Conservation (phyloP, 371 early-diverging fungal species). For the Mortierella sp. region DNA sequence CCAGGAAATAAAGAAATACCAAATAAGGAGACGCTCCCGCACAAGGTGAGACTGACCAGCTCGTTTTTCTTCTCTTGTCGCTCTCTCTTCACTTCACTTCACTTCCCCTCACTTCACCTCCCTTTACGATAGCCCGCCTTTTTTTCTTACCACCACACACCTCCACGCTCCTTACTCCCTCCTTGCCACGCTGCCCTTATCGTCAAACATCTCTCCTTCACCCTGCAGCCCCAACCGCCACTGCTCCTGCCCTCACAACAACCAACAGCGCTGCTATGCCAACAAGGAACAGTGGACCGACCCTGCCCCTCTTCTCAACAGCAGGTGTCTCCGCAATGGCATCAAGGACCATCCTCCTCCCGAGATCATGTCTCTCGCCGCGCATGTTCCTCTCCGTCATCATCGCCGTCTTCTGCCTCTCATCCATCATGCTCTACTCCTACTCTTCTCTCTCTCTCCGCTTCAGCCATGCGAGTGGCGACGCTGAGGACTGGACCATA, state of each 20-base stretch:
- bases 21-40: too few species aligned
- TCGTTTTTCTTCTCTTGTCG: neutral
- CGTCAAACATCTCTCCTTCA: neutral
- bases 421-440: constrained; percentile 46
- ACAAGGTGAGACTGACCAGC: neutral
- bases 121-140: neutral
- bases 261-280: constrained; percentile 24
- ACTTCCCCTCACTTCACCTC: neutral
- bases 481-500: constrained; percentile 40
- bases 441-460: constrained; percentile 30
- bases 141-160: neutral
- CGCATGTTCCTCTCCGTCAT: constrained; percentile 52
- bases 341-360: constrained; percentile 30
- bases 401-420: constrained; percentile 41
- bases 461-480: neutral
- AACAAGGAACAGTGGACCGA: constrained; percentile 28
- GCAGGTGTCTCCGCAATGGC: constrained; percentile 15
- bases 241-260: neutral
- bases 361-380: constrained; percentile 50
- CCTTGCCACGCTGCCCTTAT: neutral
- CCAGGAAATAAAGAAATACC: too few species aligned
- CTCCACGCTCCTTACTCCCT: neutral
- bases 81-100: neutral
- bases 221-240: neutral
- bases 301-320: constrained; percentile 39